These are phyloP conservation scores for Exophiala sp. DNA, from an alignment of 2,329 filamentous ascomycete species.

Conservation along the genomic window DNA sequence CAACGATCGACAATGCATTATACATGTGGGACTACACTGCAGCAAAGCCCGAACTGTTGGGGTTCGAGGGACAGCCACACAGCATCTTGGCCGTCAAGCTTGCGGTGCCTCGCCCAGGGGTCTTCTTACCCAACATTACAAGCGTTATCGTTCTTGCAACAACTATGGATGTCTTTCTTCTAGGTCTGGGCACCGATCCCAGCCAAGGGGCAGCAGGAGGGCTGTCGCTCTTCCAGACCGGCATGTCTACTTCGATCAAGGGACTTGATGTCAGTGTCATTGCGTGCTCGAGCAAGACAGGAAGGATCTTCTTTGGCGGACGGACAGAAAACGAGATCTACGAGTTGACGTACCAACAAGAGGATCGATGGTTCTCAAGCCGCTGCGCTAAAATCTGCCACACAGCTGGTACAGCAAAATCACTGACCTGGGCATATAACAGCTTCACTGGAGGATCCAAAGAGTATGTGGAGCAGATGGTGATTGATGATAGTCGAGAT, in stretches of 20 bases:
- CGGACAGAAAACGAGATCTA: constrained; percentile 79
- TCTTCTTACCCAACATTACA: constrained; percentile 82
- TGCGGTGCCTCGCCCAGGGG: constrained; percentile 76
- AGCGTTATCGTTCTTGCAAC: constrained; percentile 89
- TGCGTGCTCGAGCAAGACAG: constrained; percentile 70
- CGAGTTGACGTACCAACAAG: constrained; percentile 93
- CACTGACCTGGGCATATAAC: constrained; percentile 46
- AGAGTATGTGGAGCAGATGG: constrained; percentile 68
- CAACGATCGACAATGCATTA: constrained; percentile 89
- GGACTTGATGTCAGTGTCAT: constrained; percentile 76
- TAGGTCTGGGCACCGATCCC: constrained; percentile 71
- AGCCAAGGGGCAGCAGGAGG: constrained; percentile 57
- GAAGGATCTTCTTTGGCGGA: constrained; percentile 90
- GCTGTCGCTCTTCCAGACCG: constrained; percentile 81
- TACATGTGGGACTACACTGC: constrained; percentile 98
- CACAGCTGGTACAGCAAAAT: constrained; percentile 65
- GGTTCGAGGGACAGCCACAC: constrained; percentile 83
- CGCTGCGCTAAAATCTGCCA: constrained; percentile 87
- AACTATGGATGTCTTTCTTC: constrained; percentile 73
- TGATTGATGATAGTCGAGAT: constrained; percentile 81
- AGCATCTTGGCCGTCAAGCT: constrained; percentile 89
- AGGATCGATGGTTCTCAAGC: constrained; percentile 94
- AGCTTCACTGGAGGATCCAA: constrained; percentile 18
- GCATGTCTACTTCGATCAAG: constrained; percentile 73
- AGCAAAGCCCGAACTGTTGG: constrained; percentile 84